phyloP scores from a whole-genome alignment of 371 early-diverging fungal genomes.

The Apophysomyces ossiformis region DNA sequence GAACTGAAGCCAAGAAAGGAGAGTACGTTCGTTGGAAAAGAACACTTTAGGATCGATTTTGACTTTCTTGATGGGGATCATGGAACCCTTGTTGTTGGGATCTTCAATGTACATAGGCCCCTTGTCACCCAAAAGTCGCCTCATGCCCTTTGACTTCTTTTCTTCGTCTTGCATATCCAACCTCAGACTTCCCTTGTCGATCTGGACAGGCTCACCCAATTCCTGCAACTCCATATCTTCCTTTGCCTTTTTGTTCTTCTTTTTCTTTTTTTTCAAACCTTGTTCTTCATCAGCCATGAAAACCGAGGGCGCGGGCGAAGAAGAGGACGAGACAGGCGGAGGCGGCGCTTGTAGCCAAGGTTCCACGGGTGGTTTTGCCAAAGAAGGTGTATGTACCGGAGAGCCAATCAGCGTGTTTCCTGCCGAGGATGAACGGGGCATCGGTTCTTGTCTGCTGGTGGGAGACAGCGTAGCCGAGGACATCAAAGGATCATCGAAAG shows the following conservation, averaged over 20 bases:
- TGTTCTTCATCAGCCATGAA: conserved; percentile 16
- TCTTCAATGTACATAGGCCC: neutral
- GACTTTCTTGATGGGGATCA: conserved; percentile 69
- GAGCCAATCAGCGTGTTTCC: conserved; percentile 3
- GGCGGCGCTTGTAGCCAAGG: neutral
- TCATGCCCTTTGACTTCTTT: conserved; percentile 12
- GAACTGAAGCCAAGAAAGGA: conserved; percentile 91
- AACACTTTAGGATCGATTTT: conserved; percentile 99
- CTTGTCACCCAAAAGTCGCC: conserved; percentile 1
- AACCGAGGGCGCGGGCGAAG: conserved; percentile 5
- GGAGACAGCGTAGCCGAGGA: conserved; percentile 1
- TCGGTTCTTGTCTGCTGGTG: neutral
- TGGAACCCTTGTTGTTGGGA: conserved; percentile 9
- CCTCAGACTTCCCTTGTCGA: conserved; percentile 16
- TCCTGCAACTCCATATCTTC: conserved; percentile 7
- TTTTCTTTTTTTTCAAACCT: conserved; percentile 13
- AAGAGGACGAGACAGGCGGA: neutral
- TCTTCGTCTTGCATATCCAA: conserved; percentile 14
- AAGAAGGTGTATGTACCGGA: neutral
- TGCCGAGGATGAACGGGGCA: conserved; percentile 1
- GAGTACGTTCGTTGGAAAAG: conserved; percentile 99
- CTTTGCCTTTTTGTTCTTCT: conserved; percentile 8
- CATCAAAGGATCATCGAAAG: conserved; percentile 1
- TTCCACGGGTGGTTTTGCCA: neutral
- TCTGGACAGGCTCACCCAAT: conserved; percentile 17